These are phyloP conservation scores for Phialemonium atrogriseum DNA, from an alignment of 2,329 filamentous ascomycete species.

Conservation along the genomic window DNA sequence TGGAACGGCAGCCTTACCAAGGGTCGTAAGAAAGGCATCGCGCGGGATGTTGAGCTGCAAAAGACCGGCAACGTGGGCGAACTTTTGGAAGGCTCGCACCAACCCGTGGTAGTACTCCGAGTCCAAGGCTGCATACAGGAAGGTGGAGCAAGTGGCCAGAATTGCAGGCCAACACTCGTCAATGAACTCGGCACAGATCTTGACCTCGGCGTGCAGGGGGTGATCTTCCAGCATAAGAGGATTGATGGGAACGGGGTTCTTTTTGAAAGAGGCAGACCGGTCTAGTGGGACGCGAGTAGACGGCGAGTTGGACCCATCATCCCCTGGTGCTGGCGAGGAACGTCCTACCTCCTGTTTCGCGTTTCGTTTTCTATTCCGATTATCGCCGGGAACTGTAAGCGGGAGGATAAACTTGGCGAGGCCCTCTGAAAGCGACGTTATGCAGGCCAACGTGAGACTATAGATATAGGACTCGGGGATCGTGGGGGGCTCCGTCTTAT, in stretches of 20 bases:
- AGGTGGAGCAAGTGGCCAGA: conserved; percentile 89
- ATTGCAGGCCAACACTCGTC: conserved; percentile 94
- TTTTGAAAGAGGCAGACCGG: conserved; percentile 60
- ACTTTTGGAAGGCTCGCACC: conserved; percentile 87
- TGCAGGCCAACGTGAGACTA: conserved; percentile 77
- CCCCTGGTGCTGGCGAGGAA: conserved; percentile 32
- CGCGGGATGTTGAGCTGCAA: conserved; percentile 76
- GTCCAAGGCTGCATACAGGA: conserved; percentile 84
- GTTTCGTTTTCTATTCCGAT: conserved; percentile 41
- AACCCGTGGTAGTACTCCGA: conserved; percentile 89
- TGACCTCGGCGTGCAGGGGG: conserved; percentile 61
- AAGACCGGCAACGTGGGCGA: conserved; percentile 89
- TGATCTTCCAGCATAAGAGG: conserved; percentile 70
- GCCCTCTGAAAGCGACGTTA: conserved; percentile 84
- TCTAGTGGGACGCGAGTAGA: conserved; percentile 34
- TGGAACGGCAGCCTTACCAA: conserved; percentile 89
- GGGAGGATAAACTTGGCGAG: conserved; percentile 90
- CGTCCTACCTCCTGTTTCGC: conserved; percentile 34
- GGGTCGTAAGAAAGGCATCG: conserved; percentile 88
- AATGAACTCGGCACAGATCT: conserved; percentile 72
- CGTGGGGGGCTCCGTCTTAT: conserved; percentile 76
- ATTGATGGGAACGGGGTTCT: conserved; percentile 73
- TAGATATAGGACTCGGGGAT: conserved; percentile 94
- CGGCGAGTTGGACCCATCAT: conserved; percentile 22
- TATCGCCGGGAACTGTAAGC: conserved; percentile 73